Base-by-base conservation (phyloP, 495 filamentous ascomycete species). In the Aspergillus steynii region DNA sequence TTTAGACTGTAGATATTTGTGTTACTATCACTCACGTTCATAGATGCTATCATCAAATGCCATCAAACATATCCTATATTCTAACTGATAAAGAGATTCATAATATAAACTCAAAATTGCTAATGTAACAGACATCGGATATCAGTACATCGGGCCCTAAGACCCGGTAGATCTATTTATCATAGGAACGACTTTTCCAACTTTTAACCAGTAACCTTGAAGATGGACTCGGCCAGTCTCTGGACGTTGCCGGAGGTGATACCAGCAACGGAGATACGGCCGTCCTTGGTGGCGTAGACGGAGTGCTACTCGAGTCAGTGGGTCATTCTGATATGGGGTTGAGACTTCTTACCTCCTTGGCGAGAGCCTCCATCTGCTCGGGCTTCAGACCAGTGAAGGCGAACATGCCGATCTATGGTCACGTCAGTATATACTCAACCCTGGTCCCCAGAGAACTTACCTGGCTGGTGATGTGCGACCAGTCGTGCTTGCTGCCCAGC, bases 391-490 rank as follows among this genome's bases (percentile, higher is more conserved):
- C 95, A 34, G 95, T 99, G 82, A 95, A 99, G 67, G 94, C 94
- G 71, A 99, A 99, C 95, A 99, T 99, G 79, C 95, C 95, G 65
- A 99, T 99, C 81, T 90, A 61, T 37, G 50, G 45, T 50, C n/a
- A 34, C n/a, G 47, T 68, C 42, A 65, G 60, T 52, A 32, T 52
- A 25, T 28, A 37, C 9, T 10, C 29, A 47, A 46, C 29, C 4
- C 3, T 12, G 7, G 2, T 27, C 1, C 54, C 0, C 27, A 12
- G 42, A 25, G 15, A 48, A 31, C 68, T 62, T 71, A 83, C 80
- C 84, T 93, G 94, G 74, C 83, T 92, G 57, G 95, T 99, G 79
- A 99, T 99, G 82, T 99, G 95, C 77, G 87, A 89, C 95, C 95
- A 99, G 79, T 97, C 90, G 77, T 95, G 93, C 83, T 92, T 91